Base-by-base conservation (phyloP, 495 filamentous ascomycete genomes). In the Daldinia vernicosa region DNA sequence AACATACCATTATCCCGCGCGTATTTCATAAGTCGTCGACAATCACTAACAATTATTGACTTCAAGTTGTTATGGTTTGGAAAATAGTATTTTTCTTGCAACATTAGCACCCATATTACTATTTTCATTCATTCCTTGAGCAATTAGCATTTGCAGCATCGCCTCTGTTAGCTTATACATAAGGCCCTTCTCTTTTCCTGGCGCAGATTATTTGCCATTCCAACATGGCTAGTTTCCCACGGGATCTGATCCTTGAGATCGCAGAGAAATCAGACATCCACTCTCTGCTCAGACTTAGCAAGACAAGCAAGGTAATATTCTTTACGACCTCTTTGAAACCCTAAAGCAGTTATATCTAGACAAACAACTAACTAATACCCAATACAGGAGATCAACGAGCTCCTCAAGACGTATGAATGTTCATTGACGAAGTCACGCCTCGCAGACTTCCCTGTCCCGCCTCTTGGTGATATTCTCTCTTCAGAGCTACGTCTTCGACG, bases 231-330 rank as follows among this genome's bases (percentile, higher is more conserved):
- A 0, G 0, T 0, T 0, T 69, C 0, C 62, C 64, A 14, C 9
- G 1, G 24, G 77, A 80, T 1, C n/a, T 80, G 22, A 8, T 76
- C 27, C 71, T 82, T 24, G 32, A 22, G 14, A 35, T 79, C n/a
- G 77, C 74, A 11, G 65, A 77, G 40, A 33, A 60, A 0, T 35
- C 70, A 22, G 72, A 81, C 32, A 14, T 72, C 22, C 33, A 60
- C 12, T 73, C 76, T 0, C 27, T 75, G 0, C 14, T 40, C 4
- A n/a, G 60, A 9, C 56, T 81, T 4, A 61, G 60, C 57, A 14
- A 33, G 6, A 71, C 72, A 6, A 76, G 60, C 58, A 75, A 74
- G 35, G 32, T 54, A 63, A 63, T 47, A n/a, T 17, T 14, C 39
- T 24, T 24, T 53, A 26, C 43, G 3, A 19, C 19, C 43, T 9